phyloP scores from a whole-genome alignment of 2,329 filamentous ascomycete genomes.

The Penicillium hordei region DNA sequence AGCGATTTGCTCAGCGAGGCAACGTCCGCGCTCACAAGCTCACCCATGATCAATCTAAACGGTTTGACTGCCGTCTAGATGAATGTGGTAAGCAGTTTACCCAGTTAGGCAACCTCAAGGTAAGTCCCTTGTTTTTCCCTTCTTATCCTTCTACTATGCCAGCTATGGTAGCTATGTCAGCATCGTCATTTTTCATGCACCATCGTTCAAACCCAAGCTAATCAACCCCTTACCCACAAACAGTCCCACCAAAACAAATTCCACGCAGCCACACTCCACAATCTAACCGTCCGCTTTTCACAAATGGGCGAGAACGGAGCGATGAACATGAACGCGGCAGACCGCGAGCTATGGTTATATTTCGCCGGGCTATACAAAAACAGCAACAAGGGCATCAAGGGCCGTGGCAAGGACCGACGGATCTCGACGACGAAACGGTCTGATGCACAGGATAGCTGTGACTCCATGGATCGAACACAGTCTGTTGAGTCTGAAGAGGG shows the following conservation, averaged over 20 bases:
- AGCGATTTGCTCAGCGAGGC: slow-evolving; percentile 79
- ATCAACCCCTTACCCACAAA: slow-evolving; percentile 2
- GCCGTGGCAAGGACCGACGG: slow-evolving; percentile 76
- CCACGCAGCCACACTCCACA: slow-evolving; percentile 70
- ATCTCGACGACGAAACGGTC: slow-evolving; percentile 37
- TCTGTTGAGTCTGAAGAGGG: slow-evolving; percentile 29
- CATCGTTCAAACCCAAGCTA: slow-evolving; percentile 2
- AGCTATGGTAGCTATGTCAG: too few species aligned
- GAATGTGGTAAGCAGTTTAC: slow-evolving; percentile 86
- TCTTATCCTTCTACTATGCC: not conserved
- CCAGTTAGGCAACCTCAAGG: slow-evolving; percentile 89
- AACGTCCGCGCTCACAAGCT: slow-evolving; percentile 82
- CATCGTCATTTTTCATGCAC: not conserved
- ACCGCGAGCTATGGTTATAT: slow-evolving; percentile 79
- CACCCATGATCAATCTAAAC: slow-evolving; percentile 74
- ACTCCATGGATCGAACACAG: slow-evolving; percentile 18
- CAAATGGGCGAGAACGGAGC: slow-evolving; percentile 60
- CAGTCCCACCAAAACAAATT: slow-evolving; percentile 94
- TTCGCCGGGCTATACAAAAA: slow-evolving; percentile 92
- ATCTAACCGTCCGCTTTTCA: slow-evolving; percentile 70
- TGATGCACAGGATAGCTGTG: slow-evolving; percentile 8
- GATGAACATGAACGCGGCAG: slow-evolving; percentile 64
- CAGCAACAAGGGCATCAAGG: slow-evolving; percentile 97
- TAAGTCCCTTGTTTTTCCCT: slow-evolving; percentile 32
- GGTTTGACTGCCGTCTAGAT: slow-evolving; percentile 77